phyloP scores from a whole-genome alignment of 148 eudicot genomes.

The Beta vulgaris region DNA sequence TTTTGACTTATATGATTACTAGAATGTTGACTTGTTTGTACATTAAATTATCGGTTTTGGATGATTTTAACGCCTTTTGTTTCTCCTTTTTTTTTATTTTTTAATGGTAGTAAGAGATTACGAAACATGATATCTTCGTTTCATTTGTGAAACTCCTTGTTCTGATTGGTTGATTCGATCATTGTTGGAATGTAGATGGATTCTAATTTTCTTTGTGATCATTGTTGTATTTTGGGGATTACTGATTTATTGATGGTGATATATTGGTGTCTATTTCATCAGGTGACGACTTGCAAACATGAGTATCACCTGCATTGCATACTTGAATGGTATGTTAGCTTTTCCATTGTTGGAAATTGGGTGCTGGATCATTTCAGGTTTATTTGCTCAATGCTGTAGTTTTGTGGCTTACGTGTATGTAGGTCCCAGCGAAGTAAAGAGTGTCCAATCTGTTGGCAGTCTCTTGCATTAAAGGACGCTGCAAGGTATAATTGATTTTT shows the following conservation, averaged over 20 bases:
- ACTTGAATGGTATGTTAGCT: slow-evolving; percentile 63
- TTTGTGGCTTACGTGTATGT: not conserved
- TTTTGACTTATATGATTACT: not conserved
- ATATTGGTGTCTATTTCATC: slow-evolving; percentile 1
- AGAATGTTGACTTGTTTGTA: not conserved
- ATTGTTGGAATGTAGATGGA: not conserved
- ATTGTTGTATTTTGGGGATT: not conserved
- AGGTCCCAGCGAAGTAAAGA: slow-evolving; percentile 86
- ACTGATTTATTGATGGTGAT: not conserved
- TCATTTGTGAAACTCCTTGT: not conserved
- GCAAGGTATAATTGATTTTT: slow-evolving; percentile 42
- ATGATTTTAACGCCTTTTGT: not conserved
- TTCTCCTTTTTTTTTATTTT: no score
- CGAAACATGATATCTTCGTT: not conserved
- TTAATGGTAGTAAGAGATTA: no score
- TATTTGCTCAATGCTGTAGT: not conserved
- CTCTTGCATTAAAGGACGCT: slow-evolving; percentile 63
- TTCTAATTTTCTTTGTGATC: not conserved
- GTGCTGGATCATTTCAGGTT: not conserved
- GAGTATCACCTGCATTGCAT: slow-evolving; percentile 89
- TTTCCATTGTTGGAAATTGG: not conserved
- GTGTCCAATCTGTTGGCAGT: slow-evolving; percentile 85
- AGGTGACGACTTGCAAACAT: slow-evolving; percentile 79
- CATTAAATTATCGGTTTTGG: not conserved
- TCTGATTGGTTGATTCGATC: not conserved